Base-by-base conservation (phyloP, 2,329 filamentous ascomycete species). In the Fusarium sp. region DNA sequence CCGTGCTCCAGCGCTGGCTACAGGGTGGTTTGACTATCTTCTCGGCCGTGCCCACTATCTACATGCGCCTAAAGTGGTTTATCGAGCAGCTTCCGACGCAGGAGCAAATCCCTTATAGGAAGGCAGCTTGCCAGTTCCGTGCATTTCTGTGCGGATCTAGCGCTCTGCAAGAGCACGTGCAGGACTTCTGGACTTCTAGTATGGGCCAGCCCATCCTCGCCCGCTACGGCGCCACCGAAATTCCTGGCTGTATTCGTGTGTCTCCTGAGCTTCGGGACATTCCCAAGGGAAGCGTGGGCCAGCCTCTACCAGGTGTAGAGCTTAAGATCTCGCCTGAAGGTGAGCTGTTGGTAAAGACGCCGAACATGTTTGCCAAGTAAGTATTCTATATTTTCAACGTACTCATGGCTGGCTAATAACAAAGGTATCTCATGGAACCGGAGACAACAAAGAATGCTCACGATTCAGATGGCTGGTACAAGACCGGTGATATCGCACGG, bases 281-380 rank as follows among this genome's bases (percentile, higher is more conserved):
- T 30, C 48, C 48, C 4, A 50, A 50, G n/a, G 48, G 48, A 40
- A 50, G 24, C 5, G 48, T 50, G 3, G 48, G 48, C 4, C 35
- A 50, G n/a, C n/a, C 35, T 22, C 4, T 50, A 3, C 48, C 48
- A 26, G 48, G 48, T 1, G 48, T 50, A 3, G 48, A 50, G 14
- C 13, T 14, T 2, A 50, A 30, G 13, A 40, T 50, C 35, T 50
- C 48, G 7, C 35, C 48, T 5, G 48, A 50, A 1, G 48, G 48
- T 3, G 48, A 50, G 6, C 14, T 50, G 2, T 13, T 50, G 10
- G 48, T 50, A 13, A 50, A 50, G 17, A 50, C 48, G 14, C 48
- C 48, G 15, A 50, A 50, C 8, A 50, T 50, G 48, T 50, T 50
- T 50, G 48, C 48, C 3, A 50, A 50, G 48, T 50, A 4, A 30